Conservation (phyloP, 345 rosid genomes). For the Capsella bursapastoris region DNA sequence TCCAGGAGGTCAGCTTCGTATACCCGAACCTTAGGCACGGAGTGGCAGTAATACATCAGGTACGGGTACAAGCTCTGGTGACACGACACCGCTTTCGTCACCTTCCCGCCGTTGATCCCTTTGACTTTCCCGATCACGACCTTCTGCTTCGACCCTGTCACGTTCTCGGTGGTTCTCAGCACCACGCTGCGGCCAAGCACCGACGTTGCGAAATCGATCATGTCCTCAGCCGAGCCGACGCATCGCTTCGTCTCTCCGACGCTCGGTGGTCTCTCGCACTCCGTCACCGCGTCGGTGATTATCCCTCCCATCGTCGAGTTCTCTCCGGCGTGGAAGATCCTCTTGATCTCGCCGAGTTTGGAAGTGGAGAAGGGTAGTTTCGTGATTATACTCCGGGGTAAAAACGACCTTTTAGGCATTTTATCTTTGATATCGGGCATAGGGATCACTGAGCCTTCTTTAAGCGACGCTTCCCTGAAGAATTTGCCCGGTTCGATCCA, state of each 20-base stretch:
- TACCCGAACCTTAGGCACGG: slow-evolving; percentile 82
- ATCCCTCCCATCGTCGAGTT: slow-evolving; percentile 66
- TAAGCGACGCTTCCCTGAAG: slow-evolving; percentile 64
- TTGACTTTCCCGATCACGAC: slow-evolving; percentile 63
- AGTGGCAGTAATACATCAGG: slow-evolving; percentile 77
- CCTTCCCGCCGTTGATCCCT: slow-evolving; percentile 66
- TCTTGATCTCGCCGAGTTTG: slow-evolving; percentile 51
- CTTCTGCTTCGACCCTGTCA: slow-evolving; percentile 57
- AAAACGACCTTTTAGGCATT: slow-evolving; percentile 87
- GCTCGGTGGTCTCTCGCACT: slow-evolving; percentile 75
- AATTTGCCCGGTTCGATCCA: slow-evolving; percentile 95
- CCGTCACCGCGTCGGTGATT: slow-evolving; percentile 54
- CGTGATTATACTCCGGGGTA: slow-evolving; percentile 64
- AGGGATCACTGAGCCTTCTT: slow-evolving; percentile 65
- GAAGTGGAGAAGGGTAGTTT: slow-evolving; percentile 66
- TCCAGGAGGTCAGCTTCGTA: slow-evolving; percentile 74
- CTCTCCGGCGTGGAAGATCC: slow-evolving; percentile 62
- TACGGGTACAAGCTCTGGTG: slow-evolving; percentile 83
- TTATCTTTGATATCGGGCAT: slow-evolving; percentile 87
- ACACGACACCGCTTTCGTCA: slow-evolving; percentile 78
- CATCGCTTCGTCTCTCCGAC: slow-evolving; percentile 80
- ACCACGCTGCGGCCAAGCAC: slow-evolving; percentile 61
- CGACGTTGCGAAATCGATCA: slow-evolving; percentile 78
- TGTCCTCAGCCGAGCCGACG: slow-evolving; percentile 75
- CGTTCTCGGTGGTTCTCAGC: slow-evolving; percentile 60